Evolutionary conservation across 1,284 basidiomycete genomes (phyloP).

Genomic region (Exobasidium cylindrosporum): DNA sequence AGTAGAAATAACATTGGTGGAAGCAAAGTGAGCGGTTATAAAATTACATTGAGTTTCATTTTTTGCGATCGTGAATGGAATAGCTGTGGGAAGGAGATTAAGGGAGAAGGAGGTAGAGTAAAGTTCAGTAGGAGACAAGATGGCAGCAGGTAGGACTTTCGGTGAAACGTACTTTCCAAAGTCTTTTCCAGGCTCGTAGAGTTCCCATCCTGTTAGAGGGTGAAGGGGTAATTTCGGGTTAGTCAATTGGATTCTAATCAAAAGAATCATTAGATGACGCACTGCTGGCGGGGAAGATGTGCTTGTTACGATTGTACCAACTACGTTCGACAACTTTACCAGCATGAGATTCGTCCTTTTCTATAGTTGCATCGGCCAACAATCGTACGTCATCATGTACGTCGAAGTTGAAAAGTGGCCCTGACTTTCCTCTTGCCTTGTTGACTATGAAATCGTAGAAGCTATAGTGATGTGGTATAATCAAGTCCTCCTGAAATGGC

Average conservation of each 20-base stretch:
- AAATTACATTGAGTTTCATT: not conserved
- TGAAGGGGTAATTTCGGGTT: not conserved
- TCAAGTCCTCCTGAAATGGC: conserved; percentile 34
- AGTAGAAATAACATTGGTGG: no score
- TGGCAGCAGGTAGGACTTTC: not conserved
- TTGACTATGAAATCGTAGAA: conserved; percentile 99
- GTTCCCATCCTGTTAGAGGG: conserved; percentile 35
- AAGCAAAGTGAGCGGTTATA: not conserved
- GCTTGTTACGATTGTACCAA: conserved; percentile 94
- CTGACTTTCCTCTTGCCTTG: conserved; percentile 96
- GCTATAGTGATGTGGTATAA: conserved; percentile 74
- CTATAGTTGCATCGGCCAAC: conserved; percentile 87
- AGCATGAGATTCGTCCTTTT: conserved; percentile 98
- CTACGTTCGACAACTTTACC: conserved; percentile 93
- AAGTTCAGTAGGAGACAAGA: not conserved
- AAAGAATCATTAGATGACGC: conserved; percentile 8
- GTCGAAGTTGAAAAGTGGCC: conserved; percentile 97
- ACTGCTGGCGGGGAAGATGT: conserved; percentile 81
- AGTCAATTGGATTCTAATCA: not conserved
- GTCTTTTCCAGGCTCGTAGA: conserved; percentile 43
- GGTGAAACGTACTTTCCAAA: conserved; percentile 35
- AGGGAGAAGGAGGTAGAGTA: not conserved
- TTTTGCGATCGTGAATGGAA: conserved; percentile 2
- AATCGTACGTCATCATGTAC: conserved; percentile 97
- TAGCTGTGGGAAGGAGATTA: not conserved